Evolutionary conservation across 805 yeast species (phyloP), one percentile per base, ranked within the genome.

Genomic region (Cyberlindnera xishuangbannaensis): DNA sequence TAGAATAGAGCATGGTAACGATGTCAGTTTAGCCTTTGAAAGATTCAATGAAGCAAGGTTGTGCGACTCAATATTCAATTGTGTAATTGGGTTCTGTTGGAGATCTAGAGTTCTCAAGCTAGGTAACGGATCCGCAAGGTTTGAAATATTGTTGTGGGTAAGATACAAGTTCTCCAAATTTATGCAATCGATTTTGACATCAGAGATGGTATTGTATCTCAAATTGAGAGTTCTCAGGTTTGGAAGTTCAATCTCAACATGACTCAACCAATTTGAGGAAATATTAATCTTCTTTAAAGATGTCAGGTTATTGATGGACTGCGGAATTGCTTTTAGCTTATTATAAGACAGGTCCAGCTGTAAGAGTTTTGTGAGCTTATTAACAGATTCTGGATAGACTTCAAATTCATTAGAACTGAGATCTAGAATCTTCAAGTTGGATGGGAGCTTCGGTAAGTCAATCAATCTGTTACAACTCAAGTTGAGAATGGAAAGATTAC

Each of bases 321-420:
- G 65, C 0, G 97, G 94, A 2, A 92, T 45, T 3, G 39, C 39
- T 3, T 68, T 58, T 18, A 92, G 71, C 32, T 74, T 73, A 56
- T 92, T 92, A 58, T 85, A 88, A 0, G 95, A 83, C 27, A 90
- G 51, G 51, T 90, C 94, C 42, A 92, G 64, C 34, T 79, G 80
- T 27, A 65, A 60, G 34, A 90, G 65, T 32, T 70, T 71, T 0
- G 65, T 51, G 40, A 90, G 65, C 16, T 71, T 67, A 43, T 76
- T 74, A 14, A 90, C 62, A 2, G 80, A 71, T 33, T 73, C 80
- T 1, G 92, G 94, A 40, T 76, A 78, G 2, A 44, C 45, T 28
- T 67, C 67, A 49, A 83, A 74, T 39, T 71, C 65, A 53, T 94
- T 92, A 3, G 95, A 87, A 2, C 95, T 76, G 28, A 92, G 59